Conservation (phyloP, 2,329 filamentous ascomycete species). For the Verticillium nubilum region DNA sequence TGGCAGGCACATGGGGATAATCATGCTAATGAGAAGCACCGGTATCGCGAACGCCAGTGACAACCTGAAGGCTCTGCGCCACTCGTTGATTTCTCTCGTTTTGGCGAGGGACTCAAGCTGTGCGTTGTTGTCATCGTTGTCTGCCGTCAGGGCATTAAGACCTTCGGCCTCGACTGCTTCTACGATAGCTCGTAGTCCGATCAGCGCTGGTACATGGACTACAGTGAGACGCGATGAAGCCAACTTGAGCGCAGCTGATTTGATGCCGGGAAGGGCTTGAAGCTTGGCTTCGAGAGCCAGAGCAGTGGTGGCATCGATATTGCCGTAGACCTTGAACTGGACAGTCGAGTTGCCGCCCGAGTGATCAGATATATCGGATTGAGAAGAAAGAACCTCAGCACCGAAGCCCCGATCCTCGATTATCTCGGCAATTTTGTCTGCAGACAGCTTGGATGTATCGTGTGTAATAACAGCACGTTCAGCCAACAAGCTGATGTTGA, state of each 20-base stretch:
- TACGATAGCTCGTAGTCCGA: conserved; percentile 78
- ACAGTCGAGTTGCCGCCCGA: conserved; percentile 54
- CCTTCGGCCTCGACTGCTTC: conserved; percentile 76
- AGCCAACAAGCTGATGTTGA: conserved; percentile 91
- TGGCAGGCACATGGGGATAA: conserved; percentile 80
- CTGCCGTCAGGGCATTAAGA: conserved; percentile 83
- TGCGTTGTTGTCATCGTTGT: conserved; percentile 92
- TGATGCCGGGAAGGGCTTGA: conserved; percentile 61
- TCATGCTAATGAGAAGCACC: conserved; percentile 89
- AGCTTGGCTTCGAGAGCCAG: conserved; percentile 66
- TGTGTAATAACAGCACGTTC: conserved; percentile 88
- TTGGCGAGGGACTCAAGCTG: conserved; percentile 95
- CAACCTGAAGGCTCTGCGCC: conserved; percentile 73
- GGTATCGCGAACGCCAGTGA: conserved; percentile 81
- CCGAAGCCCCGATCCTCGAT: conserved; percentile 92
- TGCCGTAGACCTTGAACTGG: conserved; percentile 80
- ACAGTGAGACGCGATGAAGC: conserved; percentile 70
- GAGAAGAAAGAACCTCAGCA: conserved; percentile 73
- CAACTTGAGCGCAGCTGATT: conserved; percentile 67
- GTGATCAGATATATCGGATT: conserved; percentile 51
- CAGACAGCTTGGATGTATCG: conserved; percentile 63
- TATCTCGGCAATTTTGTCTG: conserved; percentile 71
- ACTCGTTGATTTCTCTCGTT: conserved; percentile 92
- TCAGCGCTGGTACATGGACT: conserved; percentile 62
- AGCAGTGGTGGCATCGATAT: conserved; percentile 66